phyloP scores from a whole-genome alignment of 257 asterid species.

The Coffea eugenioides region DNA sequence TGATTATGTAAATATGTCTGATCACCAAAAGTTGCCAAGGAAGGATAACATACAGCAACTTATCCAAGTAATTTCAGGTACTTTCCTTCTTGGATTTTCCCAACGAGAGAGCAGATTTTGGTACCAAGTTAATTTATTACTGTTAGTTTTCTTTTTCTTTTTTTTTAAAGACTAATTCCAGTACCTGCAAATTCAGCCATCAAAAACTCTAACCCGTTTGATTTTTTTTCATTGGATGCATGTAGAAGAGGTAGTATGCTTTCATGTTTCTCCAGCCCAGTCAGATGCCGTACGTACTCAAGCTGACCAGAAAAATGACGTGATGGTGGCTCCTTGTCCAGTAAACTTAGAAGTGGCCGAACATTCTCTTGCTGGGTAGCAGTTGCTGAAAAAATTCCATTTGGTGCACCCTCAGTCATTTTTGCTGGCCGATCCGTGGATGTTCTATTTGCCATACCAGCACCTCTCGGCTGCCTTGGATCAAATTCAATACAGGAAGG shows the following conservation, averaged over 20 bases:
- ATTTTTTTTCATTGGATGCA: constrained; percentile 53
- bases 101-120: neutral
- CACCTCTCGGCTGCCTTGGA: constrained; percentile 60
- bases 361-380: constrained; percentile 72
- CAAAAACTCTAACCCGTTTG: constrained; percentile 86
- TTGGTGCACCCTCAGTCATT: constrained; percentile 46
- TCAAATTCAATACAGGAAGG: constrained; percentile 58
- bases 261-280: constrained; percentile 87
- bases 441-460: constrained; percentile 48
- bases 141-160: no score
- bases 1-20: neutral
- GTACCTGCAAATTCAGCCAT: constrained; percentile 98
- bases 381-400: constrained; percentile 56
- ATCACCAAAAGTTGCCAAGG: neutral
- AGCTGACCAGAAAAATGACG: constrained; percentile 97
- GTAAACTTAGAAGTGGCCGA: constrained; percentile 83
- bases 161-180: neutral
- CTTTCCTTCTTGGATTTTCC: neutral
- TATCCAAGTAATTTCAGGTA: neutral
- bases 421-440: constrained; percentile 70
- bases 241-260: constrained; percentile 55
- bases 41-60: neutral
- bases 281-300: constrained; percentile 86
- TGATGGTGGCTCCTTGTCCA: constrained; percentile 98
- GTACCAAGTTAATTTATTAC: neutral